Percentiles rank a stretch among this genome's conserved stretches.
Evolutionary conservation across 1,284 basidiomycete species (phyloP).

Genomic region (Naganishia albida): DNA sequence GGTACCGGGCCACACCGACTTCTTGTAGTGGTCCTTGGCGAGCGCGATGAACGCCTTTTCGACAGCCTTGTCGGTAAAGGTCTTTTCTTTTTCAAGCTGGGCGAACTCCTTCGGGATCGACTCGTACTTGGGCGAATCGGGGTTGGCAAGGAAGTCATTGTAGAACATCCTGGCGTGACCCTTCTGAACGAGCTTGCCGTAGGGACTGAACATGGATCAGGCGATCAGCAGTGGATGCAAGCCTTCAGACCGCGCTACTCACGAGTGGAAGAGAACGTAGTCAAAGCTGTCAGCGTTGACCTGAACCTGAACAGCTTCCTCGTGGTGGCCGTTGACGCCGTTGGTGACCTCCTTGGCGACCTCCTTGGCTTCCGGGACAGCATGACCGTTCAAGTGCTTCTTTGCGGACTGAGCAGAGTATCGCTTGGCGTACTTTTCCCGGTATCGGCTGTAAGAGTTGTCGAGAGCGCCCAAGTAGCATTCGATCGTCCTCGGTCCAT

Average conservation of each 20-base stretch:
- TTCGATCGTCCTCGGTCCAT: conserved; percentile 93
- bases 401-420: conserved; percentile 52
- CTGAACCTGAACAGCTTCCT: conserved; percentile 51
- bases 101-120: conserved; percentile 71
- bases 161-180: conserved; percentile 81
- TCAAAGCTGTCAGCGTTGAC: conserved; percentile 81
- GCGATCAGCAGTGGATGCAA: neutral
- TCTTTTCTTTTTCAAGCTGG: conserved; percentile 66
- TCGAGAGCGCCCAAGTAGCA: conserved; percentile 95
- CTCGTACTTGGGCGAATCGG: conserved; percentile 71
- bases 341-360: conserved; percentile 38
- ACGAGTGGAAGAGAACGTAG: conserved; percentile 85
- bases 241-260: conserved; percentile 21
- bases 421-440: conserved; percentile 72
- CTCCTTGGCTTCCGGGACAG: conserved; percentile 58
- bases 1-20: conserved; percentile 74
- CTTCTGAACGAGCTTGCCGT: conserved; percentile 98
- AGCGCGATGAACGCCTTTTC: conserved; percentile 87
- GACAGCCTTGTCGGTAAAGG: conserved; percentile 87
- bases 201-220: conserved; percentile 60
- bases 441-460: conserved; percentile 81
- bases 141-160: conserved; percentile 80
- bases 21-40: conserved; percentile 70
- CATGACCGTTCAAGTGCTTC: conserved; percentile 41
- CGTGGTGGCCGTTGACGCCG: conserved; percentile 43